Conservation (phyloP, 2,329 filamentous ascomycete species). For the Aureobasidium melanogenum region DNA sequence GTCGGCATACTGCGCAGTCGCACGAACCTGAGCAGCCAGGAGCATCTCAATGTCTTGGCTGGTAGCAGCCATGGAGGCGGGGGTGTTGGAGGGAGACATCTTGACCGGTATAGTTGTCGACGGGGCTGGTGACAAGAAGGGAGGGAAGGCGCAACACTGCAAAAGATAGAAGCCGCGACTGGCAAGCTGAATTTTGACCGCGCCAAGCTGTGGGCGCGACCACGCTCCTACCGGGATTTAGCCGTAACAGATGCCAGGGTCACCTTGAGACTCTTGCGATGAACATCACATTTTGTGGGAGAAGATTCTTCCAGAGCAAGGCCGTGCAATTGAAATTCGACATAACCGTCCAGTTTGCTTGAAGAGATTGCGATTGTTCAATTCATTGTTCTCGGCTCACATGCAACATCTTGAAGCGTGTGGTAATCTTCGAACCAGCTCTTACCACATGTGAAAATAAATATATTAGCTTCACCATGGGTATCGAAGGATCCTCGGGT, state of each 20-base stretch:
- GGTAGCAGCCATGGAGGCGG: slow-evolving; percentile 92
- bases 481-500: too few species aligned
- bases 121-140: slow-evolving; percentile 14
- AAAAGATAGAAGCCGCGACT: neutral
- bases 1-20: neutral
- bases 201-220: neutral
- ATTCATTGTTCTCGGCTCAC: neutral
- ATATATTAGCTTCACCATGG: too few species aligned
- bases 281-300: neutral
- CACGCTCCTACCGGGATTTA: neutral
- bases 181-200: neutral
- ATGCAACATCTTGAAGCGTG: neutral
- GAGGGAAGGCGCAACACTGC: slow-evolving; percentile 2
- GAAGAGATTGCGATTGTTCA: neutral
- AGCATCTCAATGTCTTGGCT: slow-evolving; percentile 99
- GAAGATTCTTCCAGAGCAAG: neutral
- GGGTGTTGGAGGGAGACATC: slow-evolving; percentile 93
- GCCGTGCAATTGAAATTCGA: neutral
- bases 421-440: too few species aligned
- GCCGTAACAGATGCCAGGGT: neutral
- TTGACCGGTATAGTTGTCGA: slow-evolving; percentile 40
- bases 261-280: neutral
- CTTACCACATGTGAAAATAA: too few species aligned
- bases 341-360: neutral
- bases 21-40: slow-evolving; percentile 57